Conservation (phyloP, 2,329 filamentous ascomycete species). For the Fusarium chuoi region DNA sequence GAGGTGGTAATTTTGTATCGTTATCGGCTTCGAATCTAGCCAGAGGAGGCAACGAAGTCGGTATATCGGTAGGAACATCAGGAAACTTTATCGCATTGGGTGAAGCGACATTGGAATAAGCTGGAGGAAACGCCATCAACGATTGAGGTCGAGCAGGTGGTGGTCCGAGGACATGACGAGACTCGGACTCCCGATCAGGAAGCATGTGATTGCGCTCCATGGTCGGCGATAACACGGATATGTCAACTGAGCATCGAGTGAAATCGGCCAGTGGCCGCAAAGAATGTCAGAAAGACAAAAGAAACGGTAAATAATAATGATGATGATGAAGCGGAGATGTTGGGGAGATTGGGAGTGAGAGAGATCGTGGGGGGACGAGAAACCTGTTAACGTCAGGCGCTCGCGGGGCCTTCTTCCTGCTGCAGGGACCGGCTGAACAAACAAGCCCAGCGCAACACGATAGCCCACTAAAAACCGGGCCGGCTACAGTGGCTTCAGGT, state of each 20-base stretch:
- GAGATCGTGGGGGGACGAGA: constrained; percentile 39
- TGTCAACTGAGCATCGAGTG: constrained; percentile 43
- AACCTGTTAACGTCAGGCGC: constrained; percentile 35
- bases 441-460: constrained; percentile 5
- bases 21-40: constrained; percentile 40
- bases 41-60: constrained; percentile 37
- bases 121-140: constrained; percentile 40
- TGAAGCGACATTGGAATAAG: constrained; percentile 35
- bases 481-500: constrained; percentile 38
- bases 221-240: constrained; percentile 45
- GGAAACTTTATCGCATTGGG: constrained; percentile 44
- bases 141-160: constrained; percentile 41
- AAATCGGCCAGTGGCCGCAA: constrained; percentile 30
- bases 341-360: constrained; percentile 27
- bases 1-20: constrained; percentile 49
- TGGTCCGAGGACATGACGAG: constrained; percentile 43
- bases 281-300: background rate
- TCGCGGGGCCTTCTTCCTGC: constrained; percentile 25
- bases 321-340: constrained; percentile 24
- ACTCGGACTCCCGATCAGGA: constrained; percentile 40
- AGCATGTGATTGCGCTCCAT: constrained; percentile 62
- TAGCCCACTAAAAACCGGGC: constrained; percentile 38
- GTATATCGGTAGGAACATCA: constrained; percentile 44
- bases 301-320: background rate
- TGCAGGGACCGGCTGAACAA: constrained; percentile 43